Evolutionary conservation across 2,329 filamentous ascomycete genomes (phyloP), one percentile per base, ranked within the genome.

Genomic region (Teratosphaeria zuluensis): DNA sequence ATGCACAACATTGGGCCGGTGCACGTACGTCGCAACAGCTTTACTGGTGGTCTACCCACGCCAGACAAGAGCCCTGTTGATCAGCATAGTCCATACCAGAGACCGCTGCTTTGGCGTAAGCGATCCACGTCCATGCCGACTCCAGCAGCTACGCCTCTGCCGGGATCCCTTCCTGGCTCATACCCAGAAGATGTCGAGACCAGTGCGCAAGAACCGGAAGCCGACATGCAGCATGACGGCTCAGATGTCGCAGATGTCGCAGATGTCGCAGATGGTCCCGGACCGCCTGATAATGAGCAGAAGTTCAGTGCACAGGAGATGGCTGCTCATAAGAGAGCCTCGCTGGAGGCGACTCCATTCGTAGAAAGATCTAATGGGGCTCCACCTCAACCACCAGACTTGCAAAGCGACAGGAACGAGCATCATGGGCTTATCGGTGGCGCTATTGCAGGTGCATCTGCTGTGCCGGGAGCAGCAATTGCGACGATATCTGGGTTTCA

Each of bases 31-130:
- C 63, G 66, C 48, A 65, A 64, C 55, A 69, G 66, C 56, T 64
- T 64, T 53, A 59, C 62, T 60, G 65, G 77, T 66, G 69, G 59
- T 68, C 71, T 67, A 19, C 65, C 69, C 19, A 70, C 70, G 56
- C 76, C 66, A 59, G 76, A 69, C 69, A 76, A 71, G 9, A 28
- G 55, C 12, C 35, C 32, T 6, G 35, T 46, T 12, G 35, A 35
- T 11, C 28, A 31, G 31, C 30, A 21, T 16, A n/a, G 9, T 28
- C 51, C 16, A 31, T 38, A 19, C 30, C 31, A 58, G 32, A 61
- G 55, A 31, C 60, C 64, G 21, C 21, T 54, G 4, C 73, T 66
- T 33, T 57, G 21, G 16, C 63, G 64, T 6, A 54, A 64, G 53
- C 64, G 67, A 24, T 67, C 67, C n/a, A 56, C 56, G 24, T 68